A percentile compares a stretch with the other conserved stretches of the same genome.
phyloP scores from a whole-genome alignment of 2,329 filamentous ascomycete species.

The Claviceps africana region DNA sequence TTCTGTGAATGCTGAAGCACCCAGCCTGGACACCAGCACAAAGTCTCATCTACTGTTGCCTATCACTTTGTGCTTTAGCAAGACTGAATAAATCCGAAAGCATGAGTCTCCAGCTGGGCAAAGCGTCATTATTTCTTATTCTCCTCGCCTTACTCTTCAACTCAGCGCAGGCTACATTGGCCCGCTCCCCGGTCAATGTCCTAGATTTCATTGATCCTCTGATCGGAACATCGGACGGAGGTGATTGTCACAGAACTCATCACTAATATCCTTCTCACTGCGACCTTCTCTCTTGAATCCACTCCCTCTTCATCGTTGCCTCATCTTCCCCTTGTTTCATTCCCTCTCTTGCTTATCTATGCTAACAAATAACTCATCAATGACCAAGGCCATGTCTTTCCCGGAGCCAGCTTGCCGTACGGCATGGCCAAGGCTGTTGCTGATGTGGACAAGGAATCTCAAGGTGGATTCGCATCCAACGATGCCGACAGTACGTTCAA shows the following conservation, averaged over 20 bases:
- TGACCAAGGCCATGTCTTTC: constrained; percentile 15
- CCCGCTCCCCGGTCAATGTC: constrained; percentile 6
- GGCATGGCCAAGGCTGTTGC: constrained; percentile 18
- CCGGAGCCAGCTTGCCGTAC: constrained; percentile 16
- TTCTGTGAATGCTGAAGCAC: background rate
- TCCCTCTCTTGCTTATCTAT: background rate
- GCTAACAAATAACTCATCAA: background rate
- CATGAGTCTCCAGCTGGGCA: background rate
- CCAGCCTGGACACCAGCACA: too few relatives aligned
- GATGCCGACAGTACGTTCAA: constrained; percentile 10
- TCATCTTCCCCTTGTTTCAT: background rate
- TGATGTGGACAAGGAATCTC: constrained; percentile 13
- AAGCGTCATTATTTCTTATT: background rate
- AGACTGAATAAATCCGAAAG: too few relatives aligned
- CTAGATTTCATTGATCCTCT: constrained; percentile 14
- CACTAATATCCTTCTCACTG: too few relatives aligned
- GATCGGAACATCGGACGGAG: constrained; percentile 16
- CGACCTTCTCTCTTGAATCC: background rate
- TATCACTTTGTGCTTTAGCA: background rate
- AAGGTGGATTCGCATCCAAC: constrained; percentile 15
- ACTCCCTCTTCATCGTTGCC: background rate
- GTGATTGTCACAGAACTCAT: background rate
- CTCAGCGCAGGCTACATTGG: background rate
- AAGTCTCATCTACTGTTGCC: background rate
- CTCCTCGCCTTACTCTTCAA: background rate